These are phyloP conservation scores for Peronospora tabacina DNA, from an alignment of 352 stramenopile genomes.

Conservation along the genomic window DNA sequence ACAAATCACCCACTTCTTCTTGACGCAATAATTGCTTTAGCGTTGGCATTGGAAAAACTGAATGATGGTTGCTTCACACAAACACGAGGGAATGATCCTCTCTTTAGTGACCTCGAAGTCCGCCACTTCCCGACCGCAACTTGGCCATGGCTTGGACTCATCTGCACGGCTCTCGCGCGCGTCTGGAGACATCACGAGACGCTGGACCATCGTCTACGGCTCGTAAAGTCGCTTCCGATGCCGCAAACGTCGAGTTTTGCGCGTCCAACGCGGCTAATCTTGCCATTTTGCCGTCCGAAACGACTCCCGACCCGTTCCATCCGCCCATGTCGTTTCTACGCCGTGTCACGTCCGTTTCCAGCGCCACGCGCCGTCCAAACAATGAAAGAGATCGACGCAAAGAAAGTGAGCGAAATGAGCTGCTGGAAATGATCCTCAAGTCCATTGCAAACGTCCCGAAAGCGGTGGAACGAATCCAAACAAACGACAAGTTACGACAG, in stretches of 20 bases:
- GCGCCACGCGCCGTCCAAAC: conserved; percentile 6
- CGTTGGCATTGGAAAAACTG: conserved; percentile 27
- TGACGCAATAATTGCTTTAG: conserved; percentile 26
- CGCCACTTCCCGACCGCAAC: conserved; percentile 3
- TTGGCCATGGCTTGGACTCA: conserved; percentile 25
- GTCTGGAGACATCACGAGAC: conserved; percentile 7
- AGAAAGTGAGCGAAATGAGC: conserved; percentile 51
- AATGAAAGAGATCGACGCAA: conserved; percentile 43
- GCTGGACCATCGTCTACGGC: not conserved
- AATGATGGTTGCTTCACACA: conserved; percentile 1
- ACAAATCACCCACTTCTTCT: conserved; percentile 16
- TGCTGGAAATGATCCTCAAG: conserved; percentile 69
- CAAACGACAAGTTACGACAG: conserved; percentile 53
- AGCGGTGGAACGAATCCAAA: conserved; percentile 62
- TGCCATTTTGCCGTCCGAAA: not conserved
- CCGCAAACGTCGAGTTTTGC: conserved; percentile 1
- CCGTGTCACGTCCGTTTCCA: conserved; percentile 20
- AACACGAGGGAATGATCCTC: not conserved
- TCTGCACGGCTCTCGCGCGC: conserved; percentile 12
- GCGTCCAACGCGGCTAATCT: not conserved
- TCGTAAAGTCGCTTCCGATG: too few relatives aligned
- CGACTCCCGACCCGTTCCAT: conserved; percentile 12
- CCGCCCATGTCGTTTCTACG: conserved; percentile 38
- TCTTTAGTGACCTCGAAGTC: conserved; percentile 13
- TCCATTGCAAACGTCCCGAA: conserved; percentile 66